Base-by-base conservation (phyloP, 345 rosid genomes). In the Pugionium dolabratum region DNA sequence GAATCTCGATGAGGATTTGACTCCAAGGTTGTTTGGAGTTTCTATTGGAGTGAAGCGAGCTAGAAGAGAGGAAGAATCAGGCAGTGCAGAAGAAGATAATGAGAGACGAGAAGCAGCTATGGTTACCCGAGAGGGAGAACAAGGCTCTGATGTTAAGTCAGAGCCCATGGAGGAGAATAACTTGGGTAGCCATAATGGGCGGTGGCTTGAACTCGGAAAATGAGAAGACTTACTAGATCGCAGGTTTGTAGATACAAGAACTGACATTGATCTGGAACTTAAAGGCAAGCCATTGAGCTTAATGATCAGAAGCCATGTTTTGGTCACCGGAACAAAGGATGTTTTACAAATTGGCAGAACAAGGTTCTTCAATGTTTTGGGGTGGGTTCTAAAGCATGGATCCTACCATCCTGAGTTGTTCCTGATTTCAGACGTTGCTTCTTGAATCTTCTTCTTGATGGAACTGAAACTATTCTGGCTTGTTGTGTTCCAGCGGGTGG, bases 21-120 rank as follows among this genome's bases (percentile, higher is more conserved):
- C 77, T 1, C 95, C 96, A 6, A 82, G 82, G 76, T 57, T 93
- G 67, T 93, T 93, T 51, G 98, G 98, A 43, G 97, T 93, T 9
- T 79, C 91, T 0, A 87, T 93, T 3, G 97, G 98, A 42, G 59
- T 65, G 6, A 93, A 93, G 72, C 85, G 98, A 67, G 68, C 70
- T 69, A 83, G 89, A 71, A 66, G 53, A 64, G 88, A 76, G 0
- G 88, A 74, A 30, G 85, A 78, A 7, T 61, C 79, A 36, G 81
- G 64, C 32, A 78, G 7, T 49, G 83, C 48, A 3, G 78, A 63
- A 6, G 75, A 75, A 51, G 75, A 74, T 9, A 70, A 75, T 18
- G 18, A 18, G 18, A 27, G 50, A 55, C 62, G 45, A 62, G 69
- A 62, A 9, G 58, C 8, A 18, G 18, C 18, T 18, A 18, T 18